Percentiles rank a stretch among this genome's conserved stretches.
Evolutionary conservation across 116 monocot genomes (phyloP).

Genomic region (Iris pallida): DNA sequence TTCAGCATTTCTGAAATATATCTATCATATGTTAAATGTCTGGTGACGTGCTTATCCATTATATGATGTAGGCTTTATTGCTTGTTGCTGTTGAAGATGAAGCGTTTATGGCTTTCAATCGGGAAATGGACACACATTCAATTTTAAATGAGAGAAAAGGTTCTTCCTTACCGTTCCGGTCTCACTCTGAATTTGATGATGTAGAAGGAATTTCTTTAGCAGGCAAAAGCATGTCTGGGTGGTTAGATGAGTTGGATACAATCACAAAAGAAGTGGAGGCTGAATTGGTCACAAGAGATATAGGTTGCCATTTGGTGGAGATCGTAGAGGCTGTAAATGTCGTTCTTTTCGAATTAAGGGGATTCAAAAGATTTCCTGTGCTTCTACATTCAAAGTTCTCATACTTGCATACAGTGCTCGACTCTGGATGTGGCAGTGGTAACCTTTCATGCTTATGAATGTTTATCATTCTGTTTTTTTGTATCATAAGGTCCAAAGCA

Average conservation of each 20-base stretch:
- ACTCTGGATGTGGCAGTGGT: constrained; percentile 56
- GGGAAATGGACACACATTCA: constrained; percentile 42
- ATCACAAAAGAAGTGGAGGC: constrained; percentile 65
- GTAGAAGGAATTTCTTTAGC: constrained; percentile 43
- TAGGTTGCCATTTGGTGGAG: constrained; percentile 56
- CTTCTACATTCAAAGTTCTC: constrained; percentile 53
- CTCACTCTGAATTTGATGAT: constrained; percentile 15
- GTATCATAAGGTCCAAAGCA: too few species aligned
- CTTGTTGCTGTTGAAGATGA: constrained; percentile 76
- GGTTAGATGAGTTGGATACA: constrained; percentile 54
- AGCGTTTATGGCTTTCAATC: constrained; percentile 42
- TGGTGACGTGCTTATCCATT: background rate
- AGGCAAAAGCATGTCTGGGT: constrained; percentile 55
- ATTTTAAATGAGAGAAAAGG: constrained; percentile 41
- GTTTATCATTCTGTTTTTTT: background rate
- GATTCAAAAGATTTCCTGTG: constrained; percentile 55
- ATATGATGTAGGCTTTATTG: constrained; percentile 41
- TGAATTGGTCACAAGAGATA: constrained; percentile 52
- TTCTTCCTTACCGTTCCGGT: constrained; percentile 6
- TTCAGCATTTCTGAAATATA: background rate
- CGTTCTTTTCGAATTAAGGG: constrained; percentile 54
- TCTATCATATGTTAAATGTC: background rate
- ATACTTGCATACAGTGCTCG: constrained; percentile 53
- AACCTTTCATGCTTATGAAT: constrained; percentile 12
- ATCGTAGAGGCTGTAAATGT: constrained; percentile 57